Evolutionary conservation across 2,329 filamentous ascomycete genomes (phyloP).

Genomic region (Davidsoniella eucalypti): DNA sequence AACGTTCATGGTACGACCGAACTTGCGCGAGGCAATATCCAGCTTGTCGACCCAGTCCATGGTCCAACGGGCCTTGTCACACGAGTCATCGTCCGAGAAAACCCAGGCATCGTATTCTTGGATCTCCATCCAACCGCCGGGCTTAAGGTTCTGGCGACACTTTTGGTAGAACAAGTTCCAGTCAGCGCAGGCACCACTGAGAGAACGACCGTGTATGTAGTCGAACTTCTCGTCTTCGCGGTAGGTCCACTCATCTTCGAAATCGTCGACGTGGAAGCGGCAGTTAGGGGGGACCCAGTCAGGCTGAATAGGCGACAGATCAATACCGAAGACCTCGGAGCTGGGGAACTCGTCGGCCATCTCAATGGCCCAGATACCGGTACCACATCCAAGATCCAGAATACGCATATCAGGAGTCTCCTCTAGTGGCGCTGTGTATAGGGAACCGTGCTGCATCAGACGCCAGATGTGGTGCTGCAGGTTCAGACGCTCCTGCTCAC

Average conservation of each 20-base stretch:
- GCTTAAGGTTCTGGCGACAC: constrained; percentile 19
- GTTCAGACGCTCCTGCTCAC: constrained; percentile 37
- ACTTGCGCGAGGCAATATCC: constrained; percentile 21
- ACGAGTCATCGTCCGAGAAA: constrained; percentile 24
- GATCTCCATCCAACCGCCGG: constrained; percentile 24
- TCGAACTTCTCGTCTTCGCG: constrained; percentile 23
- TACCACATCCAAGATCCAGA: constrained; percentile 43
- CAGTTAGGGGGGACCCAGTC: constrained; percentile 43
- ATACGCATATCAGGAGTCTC: constrained; percentile 23
- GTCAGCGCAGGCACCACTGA: constrained; percentile 19
- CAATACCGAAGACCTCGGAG: constrained; percentile 28
- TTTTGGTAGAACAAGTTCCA: constrained; percentile 20
- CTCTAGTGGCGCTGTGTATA: constrained; percentile 30
- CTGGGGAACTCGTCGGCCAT: constrained; percentile 31
- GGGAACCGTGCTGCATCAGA: constrained; percentile 25
- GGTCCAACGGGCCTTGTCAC: constrained; percentile 22
- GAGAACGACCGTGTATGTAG: constrained; percentile 17
- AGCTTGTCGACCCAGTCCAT: constrained; percentile 24
- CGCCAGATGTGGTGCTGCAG: constrained; percentile 38
- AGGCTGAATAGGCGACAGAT: constrained; percentile 43
- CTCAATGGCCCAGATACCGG: constrained; percentile 35
- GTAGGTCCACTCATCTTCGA: constrained; percentile 33
- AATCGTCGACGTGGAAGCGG: constrained; percentile 49
- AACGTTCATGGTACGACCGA: constrained; percentile 25
- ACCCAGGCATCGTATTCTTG: constrained; percentile 25